Conservation (phyloP, 2,329 filamentous ascomycete species). For the Pyrenochaeta sp. region DNA sequence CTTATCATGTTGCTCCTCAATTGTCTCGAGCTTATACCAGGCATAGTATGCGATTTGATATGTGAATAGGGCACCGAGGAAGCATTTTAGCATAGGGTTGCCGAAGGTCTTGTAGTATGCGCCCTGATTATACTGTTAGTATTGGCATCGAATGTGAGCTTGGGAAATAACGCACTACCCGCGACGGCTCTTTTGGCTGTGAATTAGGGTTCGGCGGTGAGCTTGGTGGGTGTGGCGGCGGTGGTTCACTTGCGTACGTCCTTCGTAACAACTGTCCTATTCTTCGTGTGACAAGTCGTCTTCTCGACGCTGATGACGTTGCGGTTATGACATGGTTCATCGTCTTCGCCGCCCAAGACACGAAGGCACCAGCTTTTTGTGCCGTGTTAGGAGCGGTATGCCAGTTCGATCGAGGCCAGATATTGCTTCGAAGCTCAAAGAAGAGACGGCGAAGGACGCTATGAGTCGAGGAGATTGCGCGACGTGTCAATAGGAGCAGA, state of each 20-base stretch:
- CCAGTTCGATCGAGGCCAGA: conserved; percentile 2
- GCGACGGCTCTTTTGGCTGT: conserved; percentile 26
- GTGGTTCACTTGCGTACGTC: conserved; percentile 25
- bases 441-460: not conserved
- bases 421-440: conserved; percentile 1
- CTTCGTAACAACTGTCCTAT: conserved; percentile 15
- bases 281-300: conserved; percentile 4
- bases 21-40: conserved; percentile 77
- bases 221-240: conserved; percentile 15
- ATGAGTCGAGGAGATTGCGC: not conserved
- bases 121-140: conserved; percentile 36
- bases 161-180: conserved; percentile 25
- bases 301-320: conserved; percentile 6
- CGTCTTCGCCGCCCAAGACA: not conserved
- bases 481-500: conserved; percentile 10
- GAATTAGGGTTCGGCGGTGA: conserved; percentile 23
- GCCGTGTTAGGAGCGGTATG: not conserved
- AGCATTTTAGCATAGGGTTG: conserved; percentile 75
- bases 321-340: conserved; percentile 26
- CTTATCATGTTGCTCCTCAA: conserved; percentile 70
- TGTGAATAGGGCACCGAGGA: conserved; percentile 77
- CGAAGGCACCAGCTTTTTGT: conserved; percentile 20
- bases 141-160: not conserved
- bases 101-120: conserved; percentile 79
- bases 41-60: conserved; percentile 80